Conservation (phyloP, 805 yeast species). For the Zygosaccharomyces gambellarensis region DNA sequence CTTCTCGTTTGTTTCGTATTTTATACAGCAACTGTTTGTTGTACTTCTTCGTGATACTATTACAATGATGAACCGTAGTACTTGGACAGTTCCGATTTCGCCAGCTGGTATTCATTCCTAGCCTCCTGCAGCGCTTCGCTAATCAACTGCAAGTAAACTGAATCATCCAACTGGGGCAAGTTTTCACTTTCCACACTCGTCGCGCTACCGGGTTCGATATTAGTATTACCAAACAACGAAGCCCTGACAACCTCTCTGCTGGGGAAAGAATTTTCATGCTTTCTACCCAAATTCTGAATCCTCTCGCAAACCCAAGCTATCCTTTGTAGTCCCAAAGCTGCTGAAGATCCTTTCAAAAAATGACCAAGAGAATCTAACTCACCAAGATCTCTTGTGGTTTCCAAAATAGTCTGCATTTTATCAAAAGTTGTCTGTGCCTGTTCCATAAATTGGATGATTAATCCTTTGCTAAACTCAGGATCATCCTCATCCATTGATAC, state of each 20-base stretch:
- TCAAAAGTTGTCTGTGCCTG: constrained; percentile 80
- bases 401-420: constrained; percentile 51
- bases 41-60: neutral
- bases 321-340: constrained; percentile 79
- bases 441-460: constrained; percentile 80
- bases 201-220: constrained; percentile 11
- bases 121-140: constrained; percentile 46
- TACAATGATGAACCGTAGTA: constrained; percentile 40
- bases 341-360: constrained; percentile 91
- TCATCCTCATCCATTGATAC: constrained; percentile 96
- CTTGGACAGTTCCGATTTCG: constrained; percentile 43
- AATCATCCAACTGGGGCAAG: constrained; percentile 32
- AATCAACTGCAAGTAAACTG: constrained; percentile 41
- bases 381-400: constrained; percentile 42
- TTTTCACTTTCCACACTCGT: constrained; percentile 14
- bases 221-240: constrained; percentile 1
- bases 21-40: constrained; percentile 3
- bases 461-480: constrained; percentile 76
- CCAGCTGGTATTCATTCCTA: constrained; percentile 43
- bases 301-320: constrained; percentile 87
- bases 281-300: constrained; percentile 79
- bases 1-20: neutral
- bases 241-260: constrained; percentile 9
- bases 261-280: constrained; percentile 30
- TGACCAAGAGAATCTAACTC: constrained; percentile 78